A percentile compares a stretch with the other conserved stretches of the same genome.
Evolutionary conservation across 345 rosid species (phyloP).

Genomic region (Linum lewisii): DNA sequence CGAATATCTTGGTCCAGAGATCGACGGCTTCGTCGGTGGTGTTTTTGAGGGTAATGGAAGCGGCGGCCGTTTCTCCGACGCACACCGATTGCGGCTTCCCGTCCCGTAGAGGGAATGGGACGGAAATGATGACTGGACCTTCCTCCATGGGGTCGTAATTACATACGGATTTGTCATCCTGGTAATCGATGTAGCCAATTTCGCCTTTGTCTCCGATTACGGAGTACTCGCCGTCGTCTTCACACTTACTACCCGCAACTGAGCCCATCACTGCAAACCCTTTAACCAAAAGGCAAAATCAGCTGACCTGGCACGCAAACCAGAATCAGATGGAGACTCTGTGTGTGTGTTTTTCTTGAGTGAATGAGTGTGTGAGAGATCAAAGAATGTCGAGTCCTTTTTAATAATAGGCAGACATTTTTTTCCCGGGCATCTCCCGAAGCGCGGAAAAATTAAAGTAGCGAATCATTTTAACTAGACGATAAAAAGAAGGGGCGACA

Average conservation of each 20-base stretch:
- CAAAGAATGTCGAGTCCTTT: too few relatives aligned
- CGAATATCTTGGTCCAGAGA: constrained; percentile 56
- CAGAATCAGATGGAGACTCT: too few relatives aligned
- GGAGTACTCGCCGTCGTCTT: constrained; percentile 47
- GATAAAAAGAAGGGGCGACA: too few relatives aligned
- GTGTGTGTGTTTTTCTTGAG: too few relatives aligned
- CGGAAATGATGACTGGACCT: constrained; percentile 52
- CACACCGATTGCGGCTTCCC: constrained; percentile 55
- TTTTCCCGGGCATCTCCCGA: too few relatives aligned
- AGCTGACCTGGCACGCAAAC: background rate
- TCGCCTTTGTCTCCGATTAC: constrained; percentile 74
- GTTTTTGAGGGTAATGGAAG: constrained; percentile 48
- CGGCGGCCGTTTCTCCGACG: constrained; percentile 47
- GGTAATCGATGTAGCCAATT: constrained; percentile 59
- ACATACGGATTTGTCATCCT: constrained; percentile 41
- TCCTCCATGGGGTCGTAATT: constrained; percentile 38
- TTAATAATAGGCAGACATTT: too few relatives aligned
- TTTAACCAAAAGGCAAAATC: background rate
- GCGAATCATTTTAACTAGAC: too few relatives aligned
- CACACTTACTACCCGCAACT: background rate
- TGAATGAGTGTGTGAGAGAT: too few relatives aligned
- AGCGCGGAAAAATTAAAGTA: too few relatives aligned
- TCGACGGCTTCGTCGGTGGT: constrained; percentile 44
- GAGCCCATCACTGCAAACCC: background rate
- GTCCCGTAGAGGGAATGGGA: constrained; percentile 50